Base-by-base conservation (phyloP, 441 rosid genomes). In the Populus tomentosa region DNA sequence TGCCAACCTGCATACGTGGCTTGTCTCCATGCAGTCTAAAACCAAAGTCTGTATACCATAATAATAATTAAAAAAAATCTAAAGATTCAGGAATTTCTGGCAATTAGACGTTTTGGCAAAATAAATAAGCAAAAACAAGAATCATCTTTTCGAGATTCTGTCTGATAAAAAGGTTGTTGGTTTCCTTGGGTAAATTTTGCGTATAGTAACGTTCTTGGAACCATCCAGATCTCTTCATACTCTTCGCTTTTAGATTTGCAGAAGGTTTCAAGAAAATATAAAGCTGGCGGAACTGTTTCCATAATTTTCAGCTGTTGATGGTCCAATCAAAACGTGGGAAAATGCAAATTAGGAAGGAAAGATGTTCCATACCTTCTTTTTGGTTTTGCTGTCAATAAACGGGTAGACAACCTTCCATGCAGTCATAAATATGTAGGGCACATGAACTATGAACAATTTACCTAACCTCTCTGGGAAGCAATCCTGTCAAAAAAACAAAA, bases 391-490 rank as follows among this genome's bases (percentile, higher is more conserved):
- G 87, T 95, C 97, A n/a, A 93, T 93, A 74, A 93, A 93, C 0
- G 97, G 98, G 83, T 86, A 92, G 75, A 93, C 71, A 69, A 84
- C 80, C 84, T 92, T 95, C 98, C 97, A 95, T 16, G 89, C 98
- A 2, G 97, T 84, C 99, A 92, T 87, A 81, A 95, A 95, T 67
- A 95, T 16, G 77, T 86, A 89, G 7, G 99, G 99, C 9, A 84
- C 88, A 77, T 95, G 93, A 72, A 93, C 86, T 62, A 93, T 79
- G 35, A 75, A 86, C 61, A 91, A 75, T 73, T 91, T 95, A 69
- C 92, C 99, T 32, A 95, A 84, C 83, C 99, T 89, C 88, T 95
- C 99, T 0, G 99, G 99, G 72, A 87, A 93, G 76, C 88, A 92
- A 74, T 93, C 99, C 98, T 94, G 92, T 33, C 42, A 79, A 61